phyloP scores from a whole-genome alignment of 176 grass and related monocot species.

The Dactylis glomerata region DNA sequence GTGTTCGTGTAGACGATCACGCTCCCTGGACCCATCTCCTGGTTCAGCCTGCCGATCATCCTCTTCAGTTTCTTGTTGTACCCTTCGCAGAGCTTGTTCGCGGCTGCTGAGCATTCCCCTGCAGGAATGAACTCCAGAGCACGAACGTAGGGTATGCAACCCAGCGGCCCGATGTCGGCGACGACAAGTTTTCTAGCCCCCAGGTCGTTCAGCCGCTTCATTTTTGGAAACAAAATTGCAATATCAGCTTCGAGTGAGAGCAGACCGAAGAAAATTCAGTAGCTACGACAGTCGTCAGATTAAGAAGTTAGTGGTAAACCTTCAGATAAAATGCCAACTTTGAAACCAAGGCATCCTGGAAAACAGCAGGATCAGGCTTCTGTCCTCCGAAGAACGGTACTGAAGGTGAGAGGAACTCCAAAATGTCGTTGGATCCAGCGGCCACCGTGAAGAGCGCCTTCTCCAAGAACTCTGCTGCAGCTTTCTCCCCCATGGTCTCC shows the following conservation, averaged over 20 bases:
- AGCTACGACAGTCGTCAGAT: background rate
- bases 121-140: constrained; percentile 48
- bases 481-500: constrained; percentile 40
- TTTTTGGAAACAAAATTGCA: background rate
- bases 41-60: constrained; percentile 56
- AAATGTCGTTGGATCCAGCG: constrained; percentile 76
- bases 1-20: constrained; percentile 57
- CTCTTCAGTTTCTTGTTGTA: constrained; percentile 73
- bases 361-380: constrained; percentile 44
- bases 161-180: constrained; percentile 72
- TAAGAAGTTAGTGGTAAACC: constrained; percentile 27
- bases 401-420: constrained; percentile 73
- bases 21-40: constrained; percentile 48
- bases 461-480: constrained; percentile 49
- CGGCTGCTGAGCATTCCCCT: constrained; percentile 45
- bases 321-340: constrained; percentile 76
- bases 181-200: constrained; percentile 74
- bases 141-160: constrained; percentile 75
- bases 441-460: constrained; percentile 54
- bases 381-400: constrained; percentile 62
- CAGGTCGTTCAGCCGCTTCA: constrained; percentile 57
- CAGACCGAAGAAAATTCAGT: background rate
- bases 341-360: constrained; percentile 68
- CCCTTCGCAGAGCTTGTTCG: constrained; percentile 49
- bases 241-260: background rate